Base-by-base conservation (phyloP, 306 rosid genomes). In the Vicia sativa region DNA sequence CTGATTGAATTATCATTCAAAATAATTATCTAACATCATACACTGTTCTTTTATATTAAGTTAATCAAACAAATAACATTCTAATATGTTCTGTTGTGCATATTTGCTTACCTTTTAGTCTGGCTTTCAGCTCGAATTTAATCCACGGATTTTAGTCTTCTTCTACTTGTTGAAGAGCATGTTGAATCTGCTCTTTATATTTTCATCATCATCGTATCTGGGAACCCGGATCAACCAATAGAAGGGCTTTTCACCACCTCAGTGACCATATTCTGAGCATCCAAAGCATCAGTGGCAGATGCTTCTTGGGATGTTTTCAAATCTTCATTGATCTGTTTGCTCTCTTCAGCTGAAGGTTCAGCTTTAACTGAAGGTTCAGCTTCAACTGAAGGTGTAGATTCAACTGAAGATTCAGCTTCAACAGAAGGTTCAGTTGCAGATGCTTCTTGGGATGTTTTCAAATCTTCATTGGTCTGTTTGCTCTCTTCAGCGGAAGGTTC, bases 161-260 rank as follows among this genome's bases (percentile, higher is more conserved):
- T 13, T 88, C 91, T 70, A 91, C 91, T 46, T 59, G 81, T 21
- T 43, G 59, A 65, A 77, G 70, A 62, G 88, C 91, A 50, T 25
- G 59, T 61, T 74, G 67, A 50, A 88, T 86, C 78, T 80, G 74
- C 68, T 88, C 92, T 86, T 88, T 7, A 86, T 48, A 39, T 78
- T 83, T 37, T 70, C 88, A 1, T 86, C 85, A 57, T 91, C 91
- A 57, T 88, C 96, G 44, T 63, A 81, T 83, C 92, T 78, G 9
- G 96, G 97, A 41, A 76, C 46, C 81, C 80, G 82, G 72, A 88
- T 74, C 74, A 88, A 82, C 68, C 55, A 90, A 80, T 81, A 81
- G 75, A 91, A 88, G 3, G 86, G 91, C 70, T 41, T 84, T 58
- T 82, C 63, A 70, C 91, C 28, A 75, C 82, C 82, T 91, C 97